Evolutionary conservation across 352 stramenopile genomes (phyloP).

Genomic region (Globisporangium middletonii): DNA sequence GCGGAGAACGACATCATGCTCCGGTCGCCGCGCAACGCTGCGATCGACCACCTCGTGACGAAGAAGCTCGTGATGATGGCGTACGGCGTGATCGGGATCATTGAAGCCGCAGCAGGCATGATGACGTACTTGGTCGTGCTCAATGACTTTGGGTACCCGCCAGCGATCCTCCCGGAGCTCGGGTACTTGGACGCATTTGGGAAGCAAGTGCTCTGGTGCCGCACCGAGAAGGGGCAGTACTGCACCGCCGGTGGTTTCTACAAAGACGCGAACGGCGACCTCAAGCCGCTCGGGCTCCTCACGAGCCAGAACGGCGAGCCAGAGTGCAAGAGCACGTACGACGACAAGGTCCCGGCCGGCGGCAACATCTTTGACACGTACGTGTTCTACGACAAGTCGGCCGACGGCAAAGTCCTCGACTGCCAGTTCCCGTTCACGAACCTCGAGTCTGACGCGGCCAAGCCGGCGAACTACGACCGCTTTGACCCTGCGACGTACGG

Average conservation of each 20-base stretch:
- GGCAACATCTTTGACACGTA: constrained; percentile 66
- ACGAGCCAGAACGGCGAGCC: constrained; percentile 22
- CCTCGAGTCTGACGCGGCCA: constrained; percentile 31
- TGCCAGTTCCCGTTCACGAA: constrained; percentile 86
- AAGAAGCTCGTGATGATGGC: constrained; percentile 84
- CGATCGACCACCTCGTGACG: constrained; percentile 84
- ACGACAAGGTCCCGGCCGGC: constrained; percentile 38
- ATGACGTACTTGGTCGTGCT: constrained; percentile 87
- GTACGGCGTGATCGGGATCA: constrained; percentile 87
- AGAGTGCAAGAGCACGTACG: constrained; percentile 38
- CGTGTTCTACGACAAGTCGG: constrained; percentile 74
- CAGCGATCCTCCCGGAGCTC: constrained; percentile 73
- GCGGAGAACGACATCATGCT: constrained; percentile 88
- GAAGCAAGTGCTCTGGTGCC: constrained; percentile 84
- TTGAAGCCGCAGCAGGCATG: constrained; percentile 81
- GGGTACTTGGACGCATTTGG: constrained; percentile 80
- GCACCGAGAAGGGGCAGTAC: constrained; percentile 50
- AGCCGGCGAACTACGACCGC: constrained; percentile 36
- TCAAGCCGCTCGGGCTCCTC: constrained; percentile 26
- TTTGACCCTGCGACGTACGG: constrained; percentile 42
- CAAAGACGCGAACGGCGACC: constrained; percentile 22
- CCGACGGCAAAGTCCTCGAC: constrained; percentile 58
- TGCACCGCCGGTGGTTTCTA: constrained; percentile 66
- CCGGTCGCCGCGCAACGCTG: constrained; percentile 67
- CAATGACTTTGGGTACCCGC: constrained; percentile 86